phyloP scores from a whole-genome alignment of 768 basidiomycete genomes.

The Tubosaeta sp. region DNA sequence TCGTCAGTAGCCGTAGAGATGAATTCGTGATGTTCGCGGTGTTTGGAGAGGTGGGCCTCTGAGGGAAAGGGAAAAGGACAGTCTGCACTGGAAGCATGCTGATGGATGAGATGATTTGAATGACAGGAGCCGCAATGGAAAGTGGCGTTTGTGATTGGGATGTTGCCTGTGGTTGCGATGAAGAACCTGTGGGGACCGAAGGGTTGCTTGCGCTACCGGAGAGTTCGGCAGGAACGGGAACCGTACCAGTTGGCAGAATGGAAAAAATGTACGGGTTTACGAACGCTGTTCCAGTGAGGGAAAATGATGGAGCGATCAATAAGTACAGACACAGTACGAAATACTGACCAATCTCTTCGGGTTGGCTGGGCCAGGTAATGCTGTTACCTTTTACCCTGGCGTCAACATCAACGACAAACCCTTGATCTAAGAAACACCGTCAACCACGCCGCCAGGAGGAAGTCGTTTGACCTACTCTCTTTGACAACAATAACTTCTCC shows the following conservation, averaged over 20 bases:
- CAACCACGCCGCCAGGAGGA: background rate
- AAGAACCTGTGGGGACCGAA: conserved; percentile 7
- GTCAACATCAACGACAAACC: conserved; percentile 58
- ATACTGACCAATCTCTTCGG: conserved; percentile 69
- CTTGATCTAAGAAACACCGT: conserved; percentile 48
- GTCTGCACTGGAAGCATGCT: conserved; percentile 59
- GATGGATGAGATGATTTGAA: conserved; percentile 70
- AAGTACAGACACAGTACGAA: conserved; percentile 31
- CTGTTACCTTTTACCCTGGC: conserved; percentile 48
- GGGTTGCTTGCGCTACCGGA: conserved; percentile 15
- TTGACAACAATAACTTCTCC: conserved; percentile 68
- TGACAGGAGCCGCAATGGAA: conserved; percentile 51
- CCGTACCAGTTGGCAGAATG: conserved; percentile 64
- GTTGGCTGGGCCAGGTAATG: conserved; percentile 74
- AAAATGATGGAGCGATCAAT: conserved; percentile 61
- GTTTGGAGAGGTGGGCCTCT: conserved; percentile 18
- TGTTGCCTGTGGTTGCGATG: conserved; percentile 16
- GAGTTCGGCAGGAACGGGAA: conserved; percentile 32
- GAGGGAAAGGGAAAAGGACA: conserved; percentile 59
- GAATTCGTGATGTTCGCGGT: conserved; percentile 32
- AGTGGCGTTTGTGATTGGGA: conserved; percentile 22
- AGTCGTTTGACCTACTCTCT: conserved; percentile 57
- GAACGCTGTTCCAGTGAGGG: conserved; percentile 49
- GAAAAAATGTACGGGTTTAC: conserved; percentile 77
- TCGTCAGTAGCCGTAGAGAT: conserved; percentile 56